Base-by-base conservation (phyloP, 2,329 filamentous ascomycete species). In the Plenodomus lindquistii region DNA sequence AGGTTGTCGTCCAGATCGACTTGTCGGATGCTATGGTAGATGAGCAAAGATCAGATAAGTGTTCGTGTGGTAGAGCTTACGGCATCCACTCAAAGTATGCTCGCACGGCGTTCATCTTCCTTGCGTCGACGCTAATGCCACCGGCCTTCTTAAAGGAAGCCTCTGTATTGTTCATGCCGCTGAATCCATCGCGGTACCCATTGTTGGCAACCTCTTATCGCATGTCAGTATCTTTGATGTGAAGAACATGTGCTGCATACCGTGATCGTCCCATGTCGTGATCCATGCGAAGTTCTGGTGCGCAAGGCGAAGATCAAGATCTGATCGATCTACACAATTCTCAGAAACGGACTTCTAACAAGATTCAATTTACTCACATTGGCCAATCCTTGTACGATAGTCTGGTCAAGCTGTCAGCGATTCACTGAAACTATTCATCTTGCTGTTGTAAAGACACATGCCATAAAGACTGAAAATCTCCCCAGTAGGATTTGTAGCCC, bases 41-140 rank as follows among this genome's bases (percentile, higher is more conserved):
- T 51, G 7, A 59, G 72, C 42, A 73, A 73, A 19, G 72, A 62
- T 76, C 73, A 73, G 60, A 77, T 3, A 77, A n/a, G n/a, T n/a
- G n/a, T n/a, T n/a, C n/a, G 57, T 3, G 24, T 9, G 11, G 5
- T 1, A 2, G 35, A 8, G 27, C 54, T 7, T 41, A 54, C 48
- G 73, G 74, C 73, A 76, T 75, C 72, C 74, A 77, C 43, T 77
- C 74, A 41, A 76, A 76, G 50, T 74, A 74, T 0, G 74, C 74
- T 16, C 74, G 65, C 2, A 77, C 75, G 2, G 75, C 75, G 44
- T 77, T 74, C 74, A 76, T 77, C 55, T 77, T 77, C 11, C 74
- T 63, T 34, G 75, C 72, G 24, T 77, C 74, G 15, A 76, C 70
- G 20, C 64, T 62, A 13, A 77, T 64, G 5, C 72, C 69, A 20